Evolutionary conservation across 2,329 filamentous ascomycete genomes (phyloP), one percentile per base, ranked within the genome.

Genomic region (Aspergillus sp.): DNA sequence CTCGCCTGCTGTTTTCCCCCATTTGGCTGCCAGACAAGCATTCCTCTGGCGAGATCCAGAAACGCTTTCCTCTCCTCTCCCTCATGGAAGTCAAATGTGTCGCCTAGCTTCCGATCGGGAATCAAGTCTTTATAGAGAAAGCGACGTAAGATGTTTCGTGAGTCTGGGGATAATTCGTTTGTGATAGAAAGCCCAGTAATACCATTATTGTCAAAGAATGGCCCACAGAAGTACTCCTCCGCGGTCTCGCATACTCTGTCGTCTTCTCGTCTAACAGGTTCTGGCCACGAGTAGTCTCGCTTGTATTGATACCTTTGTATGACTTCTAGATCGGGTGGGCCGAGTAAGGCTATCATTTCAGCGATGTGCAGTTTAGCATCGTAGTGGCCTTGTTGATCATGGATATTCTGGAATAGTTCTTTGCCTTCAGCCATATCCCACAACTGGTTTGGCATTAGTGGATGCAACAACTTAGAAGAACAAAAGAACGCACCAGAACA

Each of bases 341-440:
- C 69, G 2, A 73, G 50, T 44, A 73, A 55, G 12, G 60, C 63
- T 41, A 70, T 68, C 58, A 73, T 73, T 48, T 72, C 59, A 5
- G 69, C 67, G 7, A 74, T 46, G 45, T 73, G 65, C 39, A 54
- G 34, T 57, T 61, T 65, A 33, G 64, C 54, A 53, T 61, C 54
- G 37, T 72, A 72, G 26, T 50, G 49, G 46, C 61, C 61, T 34
- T 65, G 27, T 47, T 59, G 33, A 49, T 64, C 54, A 54, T 65
- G 48, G 12, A 68, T 63, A 48, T 61, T 53, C 42, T 42, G 58
- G 44, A 69, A 70, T 45, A 69, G 49, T 41, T 66, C 64, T 55
- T 59, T 61, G 27, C 57, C 57, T 56, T 61, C 57, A 19, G 68
- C 54, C 42, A 70, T 51, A 60, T 70, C 61, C 65, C 62, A 70